Evolutionary conservation across 768 basidiomycete species (phyloP).

Genomic region (Tricholomella constricta): DNA sequence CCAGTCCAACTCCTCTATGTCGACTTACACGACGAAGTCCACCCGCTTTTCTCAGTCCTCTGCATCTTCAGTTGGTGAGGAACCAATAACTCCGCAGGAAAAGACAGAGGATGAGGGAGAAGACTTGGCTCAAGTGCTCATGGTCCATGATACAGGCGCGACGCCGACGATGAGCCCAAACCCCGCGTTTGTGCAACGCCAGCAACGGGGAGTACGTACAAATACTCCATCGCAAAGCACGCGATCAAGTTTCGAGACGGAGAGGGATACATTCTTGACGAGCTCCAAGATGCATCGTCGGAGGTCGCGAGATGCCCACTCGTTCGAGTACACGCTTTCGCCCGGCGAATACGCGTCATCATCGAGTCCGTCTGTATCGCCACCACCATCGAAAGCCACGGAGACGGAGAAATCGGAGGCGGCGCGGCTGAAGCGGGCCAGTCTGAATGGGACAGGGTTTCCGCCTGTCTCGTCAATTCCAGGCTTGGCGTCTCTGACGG

Average conservation of each 20-base stretch:
- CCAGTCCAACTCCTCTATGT: slow-evolving; percentile 15
- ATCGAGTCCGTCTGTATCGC: slow-evolving; percentile 10
- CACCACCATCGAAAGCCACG: slow-evolving; percentile 10
- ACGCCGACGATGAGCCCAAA: slow-evolving; percentile 53
- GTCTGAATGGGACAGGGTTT: slow-evolving; percentile 20
- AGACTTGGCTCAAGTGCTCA: slow-evolving; percentile 34
- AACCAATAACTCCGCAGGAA: slow-evolving; percentile 16
- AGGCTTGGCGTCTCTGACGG: slow-evolving; percentile 36
- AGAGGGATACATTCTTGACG: slow-evolving; percentile 8
- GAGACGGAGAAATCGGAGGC: slow-evolving; percentile 3
- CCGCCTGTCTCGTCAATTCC: slow-evolving; percentile 42
- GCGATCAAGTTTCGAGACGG: slow-evolving; percentile 5
- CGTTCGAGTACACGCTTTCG: neutral
- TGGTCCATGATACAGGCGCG: slow-evolving; percentile 51
- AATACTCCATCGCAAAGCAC: neutral
- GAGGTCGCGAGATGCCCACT: slow-evolving; percentile 23
- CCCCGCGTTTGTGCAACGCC: slow-evolving; percentile 38
- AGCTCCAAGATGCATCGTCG: slow-evolving; percentile 22
- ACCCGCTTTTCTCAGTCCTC: slow-evolving; percentile 49
- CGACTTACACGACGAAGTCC: slow-evolving; percentile 25
- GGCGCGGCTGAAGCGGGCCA: slow-evolving; percentile 12
- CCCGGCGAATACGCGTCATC: neutral
- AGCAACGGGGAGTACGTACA: slow-evolving; percentile 24
- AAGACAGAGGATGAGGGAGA: slow-evolving; percentile 23
- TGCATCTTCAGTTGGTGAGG: slow-evolving; percentile 45